Base-by-base conservation (phyloP, 306 rosid genomes). In the Trifolium subterraneum region DNA sequence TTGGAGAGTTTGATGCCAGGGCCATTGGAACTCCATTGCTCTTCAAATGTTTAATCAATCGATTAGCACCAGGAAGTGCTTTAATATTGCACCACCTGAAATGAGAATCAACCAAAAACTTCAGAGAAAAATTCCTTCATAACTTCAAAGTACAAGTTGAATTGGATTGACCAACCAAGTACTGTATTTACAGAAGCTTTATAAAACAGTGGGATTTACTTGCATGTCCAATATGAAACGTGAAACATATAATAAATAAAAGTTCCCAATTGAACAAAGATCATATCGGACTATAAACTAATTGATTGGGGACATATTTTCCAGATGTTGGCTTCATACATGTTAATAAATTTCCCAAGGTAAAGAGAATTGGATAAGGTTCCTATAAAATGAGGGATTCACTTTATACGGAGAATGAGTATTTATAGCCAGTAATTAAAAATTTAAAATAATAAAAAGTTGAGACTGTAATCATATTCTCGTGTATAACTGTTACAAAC, bases 1-100 rank as follows among this genome's bases (percentile, higher is more conserved):
- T 87, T 25, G 86, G 86, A 73, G 97, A 90, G 83, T 94, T 94
- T 59, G 98, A 94, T 56, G 96, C 98, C 88, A 94, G 76, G 29
- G 89, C 96, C 88, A 91, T 65, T 38, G 93, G 89, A 70, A 94
- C 92, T 50, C 78, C 81, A 65, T 88, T 92, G 74, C 75, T 71
- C 33, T 60, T 86, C 78, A 94, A 87, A 86, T 94, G 97, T 70
- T 90, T 92, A 56, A 94, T 87, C 84, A 94, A 67, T 70, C 96
- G 87, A 71, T 86, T 82, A 41, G 98, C 95, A 54, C 98, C 98
- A 6, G 96, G 95, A 70, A 90, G 92, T 60, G 96, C 87, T 84
- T 84, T 91, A 41, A 87, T 87, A 71, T 90, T 91, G 85, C 87
- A 80, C 93, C 91, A 92, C 88, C 98, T 94, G 76, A 69, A 76